Conservation (phyloP, 2,329 filamentous ascomycete species). For the Diaporthe aspalathi region DNA sequence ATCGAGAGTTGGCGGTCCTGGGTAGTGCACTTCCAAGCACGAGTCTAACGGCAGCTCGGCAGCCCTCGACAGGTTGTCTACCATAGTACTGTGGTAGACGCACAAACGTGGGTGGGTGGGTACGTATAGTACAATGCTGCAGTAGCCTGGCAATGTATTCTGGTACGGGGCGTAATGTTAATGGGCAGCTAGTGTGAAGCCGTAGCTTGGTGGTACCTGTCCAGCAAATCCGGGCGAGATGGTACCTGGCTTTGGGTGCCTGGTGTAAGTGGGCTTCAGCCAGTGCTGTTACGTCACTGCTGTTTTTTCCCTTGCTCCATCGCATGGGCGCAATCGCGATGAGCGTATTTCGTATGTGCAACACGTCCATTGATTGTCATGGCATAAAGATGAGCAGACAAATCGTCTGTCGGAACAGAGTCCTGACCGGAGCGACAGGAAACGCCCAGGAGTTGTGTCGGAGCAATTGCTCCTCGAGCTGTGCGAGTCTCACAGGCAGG, state of each 20-base stretch:
- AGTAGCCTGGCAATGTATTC: neutral
- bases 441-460: neutral
- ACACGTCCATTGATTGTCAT: neutral
- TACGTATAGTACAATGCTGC: neutral
- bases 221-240: neutral
- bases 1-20: neutral
- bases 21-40: neutral
- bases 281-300: conserved; percentile 1
- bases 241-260: neutral
- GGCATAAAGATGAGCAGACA: neutral
- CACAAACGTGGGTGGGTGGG: too few species aligned
- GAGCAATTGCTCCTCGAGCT: conserved; percentile 17
- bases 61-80: neutral
- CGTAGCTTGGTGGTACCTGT: neutral
- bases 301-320: neutral
- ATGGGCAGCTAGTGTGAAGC: neutral
- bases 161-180: neutral
- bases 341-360: neutral
- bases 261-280: neutral
- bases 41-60: neutral
- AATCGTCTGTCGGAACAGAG: too few species aligned
- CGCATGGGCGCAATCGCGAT: neutral
- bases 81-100: too few species aligned
- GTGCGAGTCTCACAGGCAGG: neutral
- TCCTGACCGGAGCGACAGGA: neutral